Conservation (phyloP, 768 basidiomycete genomes). For the Dacryopinax spathularia region DNA sequence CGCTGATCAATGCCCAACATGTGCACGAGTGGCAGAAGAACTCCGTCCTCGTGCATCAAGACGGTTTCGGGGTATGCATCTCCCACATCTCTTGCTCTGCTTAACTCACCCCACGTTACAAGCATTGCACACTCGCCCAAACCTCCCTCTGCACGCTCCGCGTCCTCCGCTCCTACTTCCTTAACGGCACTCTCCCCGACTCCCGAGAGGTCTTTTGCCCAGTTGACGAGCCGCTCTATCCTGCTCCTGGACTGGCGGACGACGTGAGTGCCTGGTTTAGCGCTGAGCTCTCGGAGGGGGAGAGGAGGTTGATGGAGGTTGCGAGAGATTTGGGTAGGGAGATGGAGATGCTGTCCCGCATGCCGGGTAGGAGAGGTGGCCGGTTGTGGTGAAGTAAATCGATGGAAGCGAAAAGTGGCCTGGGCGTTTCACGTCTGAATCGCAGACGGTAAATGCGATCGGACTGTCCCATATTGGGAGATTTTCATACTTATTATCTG, state of each 20-base stretch:
- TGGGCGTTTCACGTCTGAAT: too few species aligned
- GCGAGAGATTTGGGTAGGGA: background rate
- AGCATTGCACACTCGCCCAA: conserved; percentile 15
- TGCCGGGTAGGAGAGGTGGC: background rate
- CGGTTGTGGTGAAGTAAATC: background rate
- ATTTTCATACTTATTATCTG: too few species aligned
- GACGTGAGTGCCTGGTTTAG: background rate
- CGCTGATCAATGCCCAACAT: conserved; percentile 16
- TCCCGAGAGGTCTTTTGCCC: conserved; percentile 16
- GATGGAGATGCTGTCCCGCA: background rate
- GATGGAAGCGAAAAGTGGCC: too few species aligned
- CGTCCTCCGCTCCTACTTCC: conserved; percentile 17
- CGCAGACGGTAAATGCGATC: too few species aligned
- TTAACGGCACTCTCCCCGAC: conserved; percentile 19
- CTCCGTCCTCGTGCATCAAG: conserved; percentile 21
- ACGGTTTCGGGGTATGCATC: conserved; percentile 16
- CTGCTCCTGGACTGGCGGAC: background rate
- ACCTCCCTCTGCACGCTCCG: conserved; percentile 19
- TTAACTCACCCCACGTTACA: background rate
- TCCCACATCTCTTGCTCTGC: background rate
- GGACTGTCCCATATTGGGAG: too few species aligned
- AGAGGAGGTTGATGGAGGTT: background rate
- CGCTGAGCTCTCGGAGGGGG: background rate
- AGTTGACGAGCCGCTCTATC: conserved; percentile 16
- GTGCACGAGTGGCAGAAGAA: conserved; percentile 17